Percentiles rank a stretch among this genome's conserved stretches.
Conservation (phyloP, 352 stramenopile species). For the Pseudoperonospora humuli region DNA sequence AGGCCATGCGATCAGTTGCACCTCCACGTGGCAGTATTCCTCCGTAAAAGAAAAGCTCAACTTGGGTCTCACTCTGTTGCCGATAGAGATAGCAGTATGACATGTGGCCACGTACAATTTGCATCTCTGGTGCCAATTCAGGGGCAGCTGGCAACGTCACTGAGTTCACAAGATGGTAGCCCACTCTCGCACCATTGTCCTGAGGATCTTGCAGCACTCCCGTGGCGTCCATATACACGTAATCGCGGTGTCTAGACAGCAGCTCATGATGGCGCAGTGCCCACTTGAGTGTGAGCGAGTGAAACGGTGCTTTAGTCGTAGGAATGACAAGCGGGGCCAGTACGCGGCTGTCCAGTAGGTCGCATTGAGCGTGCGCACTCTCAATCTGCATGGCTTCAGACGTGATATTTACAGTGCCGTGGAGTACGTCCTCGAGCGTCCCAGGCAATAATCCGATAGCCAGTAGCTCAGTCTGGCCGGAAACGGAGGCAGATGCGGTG, state of each 20-base stretch:
- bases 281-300: slow-evolving; percentile 60
- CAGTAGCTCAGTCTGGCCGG: slow-evolving; percentile 30
- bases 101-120: slow-evolving; percentile 52
- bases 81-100: slow-evolving; percentile 48
- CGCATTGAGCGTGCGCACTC: slow-evolving; percentile 33
- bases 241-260: slow-evolving; percentile 51
- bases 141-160: slow-evolving; percentile 40
- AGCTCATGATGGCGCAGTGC: slow-evolving; percentile 44
- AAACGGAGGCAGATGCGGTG: slow-evolving; percentile 7
- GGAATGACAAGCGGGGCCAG: slow-evolving; percentile 41
- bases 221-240: slow-evolving; percentile 62
- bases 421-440: slow-evolving; percentile 39
- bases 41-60: slow-evolving; percentile 55
- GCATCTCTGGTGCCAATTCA: slow-evolving; percentile 50
- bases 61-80: slow-evolving; percentile 26
- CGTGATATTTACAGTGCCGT: slow-evolving; percentile 49
- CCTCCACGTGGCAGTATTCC: slow-evolving; percentile 39
- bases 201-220: slow-evolving; percentile 34
- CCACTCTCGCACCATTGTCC: slow-evolving; percentile 35
- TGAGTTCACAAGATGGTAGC: slow-evolving; percentile 57
- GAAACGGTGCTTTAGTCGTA: slow-evolving; percentile 39
- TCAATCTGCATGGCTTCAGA: slow-evolving; percentile 55
- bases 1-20: slow-evolving; percentile 35
- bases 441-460: slow-evolving; percentile 30
- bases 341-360: slow-evolving; percentile 49